Percentiles rank a stretch among this genome's conserved stretches.
Evolutionary conservation across 345 rosid genomes (phyloP).

Genomic region (Mangifera indica): DNA sequence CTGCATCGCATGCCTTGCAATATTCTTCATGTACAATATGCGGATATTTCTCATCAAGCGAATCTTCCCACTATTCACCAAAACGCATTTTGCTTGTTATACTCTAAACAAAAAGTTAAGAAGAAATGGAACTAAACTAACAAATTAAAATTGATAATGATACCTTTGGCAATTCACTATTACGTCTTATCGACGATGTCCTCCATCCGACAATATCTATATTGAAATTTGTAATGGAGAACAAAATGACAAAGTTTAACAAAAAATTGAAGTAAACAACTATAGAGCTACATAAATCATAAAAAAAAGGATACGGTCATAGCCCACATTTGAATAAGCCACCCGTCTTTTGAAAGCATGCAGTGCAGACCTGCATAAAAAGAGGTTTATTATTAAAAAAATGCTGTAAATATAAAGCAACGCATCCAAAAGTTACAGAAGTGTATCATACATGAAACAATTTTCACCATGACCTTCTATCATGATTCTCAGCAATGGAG

Average conservation of each 20-base stretch:
- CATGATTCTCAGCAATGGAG: constrained; percentile 82
- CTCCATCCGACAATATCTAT: constrained; percentile 97
- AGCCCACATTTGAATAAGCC: constrained; percentile 77
- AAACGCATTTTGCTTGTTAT: constrained; percentile 4
- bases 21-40: constrained; percentile 88
- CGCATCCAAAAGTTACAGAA: neutral
- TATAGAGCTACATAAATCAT: constrained; percentile 2
- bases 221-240: constrained; percentile 42
- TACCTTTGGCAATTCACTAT: constrained; percentile 84
- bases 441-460: constrained; percentile 62
- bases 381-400: constrained; percentile 19
- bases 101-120: constrained; percentile 1
- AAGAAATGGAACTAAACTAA: constrained; percentile 10
- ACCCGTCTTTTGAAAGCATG: constrained; percentile 76
- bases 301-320: constrained; percentile 80
- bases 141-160: constrained; percentile 6
- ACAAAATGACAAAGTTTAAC: constrained; percentile 17
- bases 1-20: constrained; percentile 66
- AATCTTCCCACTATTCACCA: constrained; percentile 63
- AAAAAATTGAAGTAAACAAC: constrained; percentile 1
- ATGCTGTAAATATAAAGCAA: constrained; percentile 9
- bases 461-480: constrained; percentile 58
- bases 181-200: constrained; percentile 88
- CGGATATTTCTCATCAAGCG: constrained; percentile 70
- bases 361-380: constrained; percentile 80